These are phyloP conservation scores for Xerophyta viscosa DNA, from an alignment of 106 monocot species.

Conservation along the genomic window DNA sequence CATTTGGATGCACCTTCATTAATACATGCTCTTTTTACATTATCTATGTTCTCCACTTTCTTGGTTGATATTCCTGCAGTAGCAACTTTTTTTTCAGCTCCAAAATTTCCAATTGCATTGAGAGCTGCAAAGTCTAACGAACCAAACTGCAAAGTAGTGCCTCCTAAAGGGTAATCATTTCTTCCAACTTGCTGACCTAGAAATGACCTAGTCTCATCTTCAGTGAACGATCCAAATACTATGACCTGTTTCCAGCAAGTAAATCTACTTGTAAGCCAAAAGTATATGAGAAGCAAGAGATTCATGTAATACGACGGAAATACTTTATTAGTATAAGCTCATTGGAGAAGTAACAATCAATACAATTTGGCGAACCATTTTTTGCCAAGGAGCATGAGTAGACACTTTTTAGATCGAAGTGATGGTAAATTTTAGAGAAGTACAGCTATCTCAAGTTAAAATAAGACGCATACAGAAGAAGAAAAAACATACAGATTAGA, in stretches of 20 bases:
- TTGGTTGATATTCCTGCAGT: slow-evolving; percentile 4
- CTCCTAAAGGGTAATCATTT: slow-evolving; percentile 13
- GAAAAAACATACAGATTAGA: too few species aligned
- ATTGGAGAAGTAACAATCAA: too few species aligned
- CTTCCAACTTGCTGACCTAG: slow-evolving; percentile 25
- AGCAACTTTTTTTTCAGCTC: slow-evolving; percentile 4
- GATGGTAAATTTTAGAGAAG: too few species aligned
- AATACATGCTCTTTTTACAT: slow-evolving; percentile 3
- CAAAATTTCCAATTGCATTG: slow-evolving; percentile 18
- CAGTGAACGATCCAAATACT: slow-evolving; percentile 79
- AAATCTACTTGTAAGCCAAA: not conserved
- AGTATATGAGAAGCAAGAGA: not conserved
- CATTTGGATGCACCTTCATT: slow-evolving; percentile 8
- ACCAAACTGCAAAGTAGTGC: slow-evolving; percentile 53
- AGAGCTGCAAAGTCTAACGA: slow-evolving; percentile 48
- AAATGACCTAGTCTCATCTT: slow-evolving; percentile 57
- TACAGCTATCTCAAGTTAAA: too few species aligned
- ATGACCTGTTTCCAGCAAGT: slow-evolving; percentile 39
- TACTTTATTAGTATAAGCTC: too few species aligned
- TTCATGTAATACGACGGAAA: too few species aligned
- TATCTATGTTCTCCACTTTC: not conserved
- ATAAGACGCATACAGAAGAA: too few species aligned
- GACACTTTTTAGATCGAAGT: too few species aligned
- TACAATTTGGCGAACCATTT: too few species aligned
- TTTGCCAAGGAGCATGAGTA: too few species aligned